Evolutionary conservation across 148 eudicot species (phyloP).

Genomic region (Rhododendron molle): DNA sequence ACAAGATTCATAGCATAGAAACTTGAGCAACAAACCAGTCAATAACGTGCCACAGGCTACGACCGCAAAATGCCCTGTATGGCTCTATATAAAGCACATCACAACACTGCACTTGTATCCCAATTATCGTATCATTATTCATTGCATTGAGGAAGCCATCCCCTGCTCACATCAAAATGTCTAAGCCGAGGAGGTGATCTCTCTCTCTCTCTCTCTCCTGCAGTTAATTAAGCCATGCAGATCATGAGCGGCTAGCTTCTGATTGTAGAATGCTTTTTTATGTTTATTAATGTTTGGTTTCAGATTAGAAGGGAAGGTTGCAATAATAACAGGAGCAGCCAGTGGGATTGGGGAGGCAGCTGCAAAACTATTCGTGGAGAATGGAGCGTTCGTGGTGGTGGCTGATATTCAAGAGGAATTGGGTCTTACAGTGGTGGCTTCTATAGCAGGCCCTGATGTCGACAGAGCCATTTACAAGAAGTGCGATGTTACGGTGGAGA

Average conservation of each 20-base stretch:
- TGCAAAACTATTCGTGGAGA: conserved; percentile 16
- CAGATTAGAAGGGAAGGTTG: background rate
- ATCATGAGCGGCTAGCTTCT: too few species aligned
- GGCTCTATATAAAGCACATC: too few species aligned
- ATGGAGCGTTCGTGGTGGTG: too few species aligned
- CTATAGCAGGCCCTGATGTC: background rate
- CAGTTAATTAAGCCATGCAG: too few species aligned
- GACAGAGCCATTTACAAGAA: background rate
- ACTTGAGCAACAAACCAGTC: too few species aligned
- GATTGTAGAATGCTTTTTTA: too few species aligned
- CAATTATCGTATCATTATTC: background rate
- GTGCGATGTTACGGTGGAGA: background rate
- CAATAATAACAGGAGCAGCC: conserved; percentile 15
- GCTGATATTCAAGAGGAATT: too few species aligned
- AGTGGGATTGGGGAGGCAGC: conserved; percentile 21
- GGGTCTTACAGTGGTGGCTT: background rate
- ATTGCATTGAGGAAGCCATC: background rate
- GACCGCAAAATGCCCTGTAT: too few species aligned
- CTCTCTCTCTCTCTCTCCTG: background rate
- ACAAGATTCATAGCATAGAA: too few species aligned
- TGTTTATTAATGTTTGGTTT: background rate
- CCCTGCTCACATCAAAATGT: background rate
- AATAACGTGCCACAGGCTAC: too few species aligned
- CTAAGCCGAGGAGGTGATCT: background rate
- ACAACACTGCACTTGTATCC: background rate